A percentile compares a stretch with the other conserved stretches of the same genome.
phyloP scores from a whole-genome alignment of 345 rosid genomes.

The Arabidopsis arenosa region DNA sequence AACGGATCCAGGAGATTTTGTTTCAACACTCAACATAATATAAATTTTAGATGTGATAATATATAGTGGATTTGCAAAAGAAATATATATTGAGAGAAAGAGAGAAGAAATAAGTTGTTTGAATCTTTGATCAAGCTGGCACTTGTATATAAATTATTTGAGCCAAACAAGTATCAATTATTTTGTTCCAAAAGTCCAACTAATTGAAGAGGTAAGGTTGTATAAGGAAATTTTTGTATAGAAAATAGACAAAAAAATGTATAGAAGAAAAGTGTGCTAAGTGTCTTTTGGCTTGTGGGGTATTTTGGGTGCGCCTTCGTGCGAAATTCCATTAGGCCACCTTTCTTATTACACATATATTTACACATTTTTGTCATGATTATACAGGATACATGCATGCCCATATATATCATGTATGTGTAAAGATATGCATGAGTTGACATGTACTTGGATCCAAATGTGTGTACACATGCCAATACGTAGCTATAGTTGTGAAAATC shows the following conservation, averaged over 20 bases:
- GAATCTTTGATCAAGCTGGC: constrained; percentile 11
- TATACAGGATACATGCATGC: constrained; percentile 29
- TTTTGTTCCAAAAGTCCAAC: neutral
- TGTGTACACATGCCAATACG: neutral
- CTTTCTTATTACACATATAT: constrained; percentile 22
- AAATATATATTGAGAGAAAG: too few relatives aligned
- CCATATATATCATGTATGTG: constrained; percentile 28
- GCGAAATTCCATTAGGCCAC: constrained; percentile 40
- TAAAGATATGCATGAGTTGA: constrained; percentile 11
- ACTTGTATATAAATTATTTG: neutral
- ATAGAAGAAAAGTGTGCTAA: constrained; percentile 35
- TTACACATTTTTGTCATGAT: constrained; percentile 28
- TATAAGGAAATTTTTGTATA: neutral
- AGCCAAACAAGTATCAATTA: constrained; percentile 14
- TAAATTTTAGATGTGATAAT: too few relatives aligned
- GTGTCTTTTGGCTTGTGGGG: constrained; percentile 50
- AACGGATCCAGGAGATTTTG: too few relatives aligned
- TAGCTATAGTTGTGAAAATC: neutral
- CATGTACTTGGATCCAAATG: neutral
- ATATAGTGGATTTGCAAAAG: too few relatives aligned
- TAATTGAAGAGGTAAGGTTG: constrained; percentile 20
- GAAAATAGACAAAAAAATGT: constrained; percentile 13
- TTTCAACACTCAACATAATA: too few relatives aligned
- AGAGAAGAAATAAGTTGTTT: constrained; percentile 1
- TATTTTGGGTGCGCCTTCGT: constrained; percentile 48